These are phyloP conservation scores for Colletotrichum gigasporum DNA, from an alignment of 2,329 filamentous ascomycete genomes.

Conservation along the genomic window DNA sequence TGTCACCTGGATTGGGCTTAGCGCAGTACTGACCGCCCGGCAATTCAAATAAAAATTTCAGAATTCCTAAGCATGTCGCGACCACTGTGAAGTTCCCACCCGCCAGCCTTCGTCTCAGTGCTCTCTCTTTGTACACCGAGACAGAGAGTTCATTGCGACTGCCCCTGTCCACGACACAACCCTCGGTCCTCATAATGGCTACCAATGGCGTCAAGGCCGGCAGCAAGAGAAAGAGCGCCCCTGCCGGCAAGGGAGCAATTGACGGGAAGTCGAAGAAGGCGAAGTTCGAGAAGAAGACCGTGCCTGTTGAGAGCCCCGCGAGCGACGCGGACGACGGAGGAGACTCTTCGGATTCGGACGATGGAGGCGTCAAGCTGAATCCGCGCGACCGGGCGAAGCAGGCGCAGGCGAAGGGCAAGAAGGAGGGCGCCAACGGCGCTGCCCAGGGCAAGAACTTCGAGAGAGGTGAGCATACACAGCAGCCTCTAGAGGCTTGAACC, in stretches of 20 bases:
- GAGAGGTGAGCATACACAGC: slow-evolving; percentile 45
- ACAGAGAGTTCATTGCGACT: slow-evolving; percentile 16
- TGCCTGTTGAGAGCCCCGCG: slow-evolving; percentile 40
- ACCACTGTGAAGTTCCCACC: slow-evolving; percentile 11
- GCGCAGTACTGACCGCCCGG: slow-evolving; percentile 44
- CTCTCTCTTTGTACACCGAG: neutral
- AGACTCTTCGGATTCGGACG: slow-evolving; percentile 60
- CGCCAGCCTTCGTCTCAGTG: neutral
- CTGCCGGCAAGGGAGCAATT: slow-evolving; percentile 52
- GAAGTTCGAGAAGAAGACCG: slow-evolving; percentile 49
- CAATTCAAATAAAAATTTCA: slow-evolving; percentile 41
- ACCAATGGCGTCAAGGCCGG: slow-evolving; percentile 55
- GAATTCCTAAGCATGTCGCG: slow-evolving; percentile 22
- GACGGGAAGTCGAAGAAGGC: slow-evolving; percentile 61
- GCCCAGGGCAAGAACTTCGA: slow-evolving; percentile 51
- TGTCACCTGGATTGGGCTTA: slow-evolving; percentile 22
- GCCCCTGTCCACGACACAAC: slow-evolving; percentile 11
- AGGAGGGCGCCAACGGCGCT: slow-evolving; percentile 42
- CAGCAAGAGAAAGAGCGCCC: slow-evolving; percentile 66
- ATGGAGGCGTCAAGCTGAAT: slow-evolving; percentile 60
- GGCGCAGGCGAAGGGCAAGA: slow-evolving; percentile 34
- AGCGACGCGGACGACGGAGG: slow-evolving; percentile 41
- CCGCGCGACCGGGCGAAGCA: slow-evolving; percentile 42
- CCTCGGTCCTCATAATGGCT: slow-evolving; percentile 51
- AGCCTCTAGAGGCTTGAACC: neutral